These are phyloP conservation scores for Solanum bukasovii DNA, from an alignment of 257 asterid genomes.

Conservation along the genomic window DNA sequence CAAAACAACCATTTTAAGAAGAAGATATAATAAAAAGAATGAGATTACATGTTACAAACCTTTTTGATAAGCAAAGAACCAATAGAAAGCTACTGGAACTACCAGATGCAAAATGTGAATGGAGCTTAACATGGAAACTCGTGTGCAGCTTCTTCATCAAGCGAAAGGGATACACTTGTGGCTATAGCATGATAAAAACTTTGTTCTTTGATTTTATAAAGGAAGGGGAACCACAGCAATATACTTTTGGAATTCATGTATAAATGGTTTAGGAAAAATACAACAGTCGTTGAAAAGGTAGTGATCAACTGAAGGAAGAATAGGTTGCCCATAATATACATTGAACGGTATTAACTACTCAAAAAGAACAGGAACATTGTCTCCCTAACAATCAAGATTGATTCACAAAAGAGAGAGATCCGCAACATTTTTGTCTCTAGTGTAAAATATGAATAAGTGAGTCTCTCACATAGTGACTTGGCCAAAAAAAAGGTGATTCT, in stretches of 20 bases:
- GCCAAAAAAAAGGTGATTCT: background rate
- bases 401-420: background rate
- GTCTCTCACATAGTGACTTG: background rate
- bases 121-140: background rate
- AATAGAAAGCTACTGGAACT: background rate
- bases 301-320: background rate
- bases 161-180: background rate
- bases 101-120: background rate
- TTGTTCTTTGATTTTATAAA: background rate
- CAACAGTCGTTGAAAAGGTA: background rate
- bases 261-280: background rate
- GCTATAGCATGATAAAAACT: background rate
- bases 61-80: background rate
- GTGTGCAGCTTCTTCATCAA: background rate
- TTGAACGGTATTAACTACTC: background rate
- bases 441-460: background rate
- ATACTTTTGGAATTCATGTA: background rate
- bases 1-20: background rate
- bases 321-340: background rate
- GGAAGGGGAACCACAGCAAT: background rate
- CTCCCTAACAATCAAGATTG: background rate
- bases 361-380: background rate
- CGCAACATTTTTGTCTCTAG: background rate
- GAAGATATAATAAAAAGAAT: background rate
- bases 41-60: background rate